These are phyloP conservation scores for Cordia subcordata DNA, from an alignment of 257 asterid species.

Conservation along the genomic window DNA sequence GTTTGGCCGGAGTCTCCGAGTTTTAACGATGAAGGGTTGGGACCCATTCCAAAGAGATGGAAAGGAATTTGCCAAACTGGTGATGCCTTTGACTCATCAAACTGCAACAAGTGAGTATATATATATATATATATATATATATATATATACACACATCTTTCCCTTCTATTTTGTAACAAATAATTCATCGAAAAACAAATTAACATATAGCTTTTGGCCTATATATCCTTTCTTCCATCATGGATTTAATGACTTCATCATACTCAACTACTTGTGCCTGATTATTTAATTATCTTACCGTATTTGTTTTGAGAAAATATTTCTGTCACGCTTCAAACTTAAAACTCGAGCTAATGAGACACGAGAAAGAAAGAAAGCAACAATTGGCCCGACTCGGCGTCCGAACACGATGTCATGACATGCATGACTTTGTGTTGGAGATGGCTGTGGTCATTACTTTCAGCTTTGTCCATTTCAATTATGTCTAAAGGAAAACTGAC, in stretches of 20 bases:
- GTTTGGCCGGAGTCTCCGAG: constrained; percentile 92
- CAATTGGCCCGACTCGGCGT: neutral
- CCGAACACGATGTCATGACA: neutral
- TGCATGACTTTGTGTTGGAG: neutral
- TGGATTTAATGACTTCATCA: too few species aligned
- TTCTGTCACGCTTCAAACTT: too few species aligned
- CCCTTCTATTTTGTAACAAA: too few species aligned
- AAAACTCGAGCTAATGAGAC: too few species aligned
- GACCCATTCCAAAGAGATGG: constrained; percentile 66
- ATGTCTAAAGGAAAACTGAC: neutral
- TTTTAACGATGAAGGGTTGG: constrained; percentile 64
- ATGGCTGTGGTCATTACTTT: neutral
- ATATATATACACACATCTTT: too few species aligned
- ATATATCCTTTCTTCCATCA: too few species aligned
- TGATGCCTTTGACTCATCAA: constrained; percentile 57
- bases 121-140: neutral
- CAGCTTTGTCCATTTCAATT: neutral
- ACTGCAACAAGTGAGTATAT: constrained; percentile 63
- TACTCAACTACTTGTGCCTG: too few species aligned
- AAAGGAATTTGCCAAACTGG: constrained; percentile 84
- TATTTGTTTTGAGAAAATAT: too few species aligned
- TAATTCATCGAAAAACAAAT: too few species aligned
- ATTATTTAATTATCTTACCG: too few species aligned
- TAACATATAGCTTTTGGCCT: too few species aligned
- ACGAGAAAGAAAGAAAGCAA: neutral